These are phyloP conservation scores for Scutellaria galericulata DNA, from an alignment of 257 asterid species.

Conservation along the genomic window DNA sequence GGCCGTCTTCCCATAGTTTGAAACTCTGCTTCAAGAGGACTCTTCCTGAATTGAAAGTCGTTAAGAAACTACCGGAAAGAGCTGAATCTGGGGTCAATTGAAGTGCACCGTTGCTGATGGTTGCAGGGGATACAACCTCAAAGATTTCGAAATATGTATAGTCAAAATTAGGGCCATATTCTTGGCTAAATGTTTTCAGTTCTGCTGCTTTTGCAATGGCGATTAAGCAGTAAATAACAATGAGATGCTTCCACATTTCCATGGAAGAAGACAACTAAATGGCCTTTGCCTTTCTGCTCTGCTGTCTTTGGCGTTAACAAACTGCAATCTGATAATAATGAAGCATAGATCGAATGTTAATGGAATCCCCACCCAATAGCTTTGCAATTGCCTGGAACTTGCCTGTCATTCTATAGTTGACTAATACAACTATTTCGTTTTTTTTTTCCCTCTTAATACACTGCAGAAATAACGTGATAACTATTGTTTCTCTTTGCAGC, in stretches of 20 bases:
- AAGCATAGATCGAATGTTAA: no score
- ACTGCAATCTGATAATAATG: no score
- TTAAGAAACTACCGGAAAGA: no score
- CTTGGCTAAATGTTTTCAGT: constrained; percentile 16
- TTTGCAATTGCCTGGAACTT: no score
- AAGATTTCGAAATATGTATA: neutral
- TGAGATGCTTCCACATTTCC: neutral
- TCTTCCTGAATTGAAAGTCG: constrained; percentile 32
- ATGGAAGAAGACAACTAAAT: neutral
- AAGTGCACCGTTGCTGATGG: constrained; percentile 35
- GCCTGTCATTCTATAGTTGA: no score
- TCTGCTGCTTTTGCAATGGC: constrained; percentile 5
- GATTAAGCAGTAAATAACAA: neutral
- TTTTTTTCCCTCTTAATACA: no score
- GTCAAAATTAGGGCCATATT: constrained; percentile 11
- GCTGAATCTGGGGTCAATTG: constrained; percentile 32
- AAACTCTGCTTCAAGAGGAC: constrained; percentile 30
- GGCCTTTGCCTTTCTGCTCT: no score
- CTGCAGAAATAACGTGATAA: no score
- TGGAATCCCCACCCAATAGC: no score
- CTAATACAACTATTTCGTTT: no score
- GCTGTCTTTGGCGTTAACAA: no score
- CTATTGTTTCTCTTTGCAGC: no score
- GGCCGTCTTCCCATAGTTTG: constrained; percentile 34
- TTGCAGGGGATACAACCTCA: constrained; percentile 13